Conservation (phyloP, 768 basidiomycete genomes). For the Filobasidium floriforme region DNA sequence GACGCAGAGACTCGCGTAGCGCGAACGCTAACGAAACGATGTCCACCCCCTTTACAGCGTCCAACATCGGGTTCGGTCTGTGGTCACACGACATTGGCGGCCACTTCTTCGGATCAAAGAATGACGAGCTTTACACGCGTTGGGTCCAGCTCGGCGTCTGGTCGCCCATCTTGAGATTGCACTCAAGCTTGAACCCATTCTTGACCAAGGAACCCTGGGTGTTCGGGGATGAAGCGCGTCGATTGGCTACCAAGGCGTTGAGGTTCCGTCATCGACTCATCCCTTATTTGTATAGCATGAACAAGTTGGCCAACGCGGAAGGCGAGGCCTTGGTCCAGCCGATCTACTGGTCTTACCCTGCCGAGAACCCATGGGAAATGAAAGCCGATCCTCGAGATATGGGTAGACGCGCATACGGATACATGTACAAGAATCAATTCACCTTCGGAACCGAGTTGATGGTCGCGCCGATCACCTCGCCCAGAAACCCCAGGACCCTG, state of each 20-base stretch:
- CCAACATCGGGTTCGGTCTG: conserved; percentile 29
- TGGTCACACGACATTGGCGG: conserved; percentile 33
- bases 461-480: conserved; percentile 25
- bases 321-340: conserved; percentile 25
- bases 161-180: conserved; percentile 30
- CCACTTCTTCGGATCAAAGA: conserved; percentile 25
- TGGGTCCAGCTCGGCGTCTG: conserved; percentile 31
- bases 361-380: background rate
- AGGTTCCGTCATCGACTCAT: conserved; percentile 27
- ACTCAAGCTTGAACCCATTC: conserved; percentile 30
- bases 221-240: conserved; percentile 19
- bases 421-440: conserved; percentile 27
- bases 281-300: conserved; percentile 27
- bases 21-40: no score
- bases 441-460: conserved; percentile 28
- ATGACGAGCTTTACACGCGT: conserved; percentile 28
- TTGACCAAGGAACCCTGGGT: conserved; percentile 31
- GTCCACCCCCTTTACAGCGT: no score
- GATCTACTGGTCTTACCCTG: conserved; percentile 28
- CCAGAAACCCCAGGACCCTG: conserved; percentile 15
- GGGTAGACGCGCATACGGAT: conserved; percentile 16
- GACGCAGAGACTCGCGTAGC: no score
- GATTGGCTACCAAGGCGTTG: conserved; percentile 20
- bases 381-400: no score
- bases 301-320: conserved; percentile 12